Base-by-base conservation (phyloP, 192 early-diverging fungal species). In the Coemansia pectinata region DNA sequence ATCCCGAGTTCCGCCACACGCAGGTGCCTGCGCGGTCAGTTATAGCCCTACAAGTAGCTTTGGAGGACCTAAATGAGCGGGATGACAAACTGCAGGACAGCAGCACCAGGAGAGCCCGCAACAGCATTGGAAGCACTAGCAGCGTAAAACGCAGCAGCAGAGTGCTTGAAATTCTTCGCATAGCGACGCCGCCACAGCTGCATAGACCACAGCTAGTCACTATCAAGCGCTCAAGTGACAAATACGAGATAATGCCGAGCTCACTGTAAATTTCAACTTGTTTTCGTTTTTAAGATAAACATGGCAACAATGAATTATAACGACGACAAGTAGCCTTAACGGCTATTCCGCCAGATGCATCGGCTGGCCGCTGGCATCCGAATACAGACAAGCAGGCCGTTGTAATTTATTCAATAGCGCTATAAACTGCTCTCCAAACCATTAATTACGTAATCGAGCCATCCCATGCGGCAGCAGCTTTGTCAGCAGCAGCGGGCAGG, bases 181-280 rank as follows among this genome's bases (percentile, higher is more conserved):
- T 15, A 21, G 63, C 25, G 17, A 15, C 17, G 23, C 25, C 33
- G 27, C 36, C 33, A 12, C 42, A 31, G 31, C 38, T 52, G 38
- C 53, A 53, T 47, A 68, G 45, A 25, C 80, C 80, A 62, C 80
- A 63, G 71, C 59, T 82, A 29, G 80, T 82, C 2, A 58, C 57
- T n/a, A 63, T 82, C 27, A 58, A 57, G 4, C 36, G 53, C 25
- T 66, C 60, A 1, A 69, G 65, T 29, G 48, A 47, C 19, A 63
- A 10, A 27, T 82, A 74, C 31, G 29, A n/a, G 36, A 3, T 60
- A 19, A 7, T 25, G 2, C 44, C 42, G 33, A 29, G 21, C 36
- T 42, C 31, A 36, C 33, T 34, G 19, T 33, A 61, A n/a, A n/a
- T 14, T 33, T 48, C 5, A 5, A 4, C 3, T 40, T 39, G 17